Conservation (phyloP, 148 eudicot genomes). For the Talinum fruticosum region DNA sequence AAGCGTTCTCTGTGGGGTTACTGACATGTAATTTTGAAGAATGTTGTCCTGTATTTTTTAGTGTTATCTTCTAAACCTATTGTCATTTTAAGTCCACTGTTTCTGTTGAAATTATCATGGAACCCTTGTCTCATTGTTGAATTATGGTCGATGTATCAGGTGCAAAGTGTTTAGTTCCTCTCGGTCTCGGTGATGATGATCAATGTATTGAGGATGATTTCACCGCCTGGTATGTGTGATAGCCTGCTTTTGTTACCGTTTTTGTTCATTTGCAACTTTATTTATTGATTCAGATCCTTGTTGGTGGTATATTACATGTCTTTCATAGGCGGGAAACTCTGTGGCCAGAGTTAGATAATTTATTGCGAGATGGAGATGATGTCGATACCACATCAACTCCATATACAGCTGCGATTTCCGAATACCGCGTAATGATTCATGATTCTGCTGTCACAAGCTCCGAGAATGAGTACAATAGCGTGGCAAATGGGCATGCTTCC, state of each 20-base stretch:
- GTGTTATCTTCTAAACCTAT: not conserved
- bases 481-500: constrained; percentile 55
- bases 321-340: constrained; percentile 57
- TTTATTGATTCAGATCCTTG: not conserved
- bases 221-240: constrained; percentile 61
- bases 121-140: not conserved
- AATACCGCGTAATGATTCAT: constrained; percentile 69
- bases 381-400: constrained; percentile 54
- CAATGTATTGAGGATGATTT: constrained; percentile 94
- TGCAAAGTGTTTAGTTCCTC: constrained; percentile 67
- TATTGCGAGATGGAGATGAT: constrained; percentile 63
- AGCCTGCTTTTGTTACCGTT: not conserved
- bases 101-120: not conserved
- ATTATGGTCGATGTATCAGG: constrained; percentile 16
- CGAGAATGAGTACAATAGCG: constrained; percentile 32
- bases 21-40: not conserved
- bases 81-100: not conserved
- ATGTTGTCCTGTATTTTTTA: not conserved
- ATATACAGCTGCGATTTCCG: constrained; percentile 69
- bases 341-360: constrained; percentile 79
- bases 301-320: constrained; percentile 14
- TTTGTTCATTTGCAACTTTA: constrained; percentile 6
- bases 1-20: not conserved
- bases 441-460: constrained; percentile 33
- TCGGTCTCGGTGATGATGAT: constrained; percentile 95